Evolutionary conservation across 2,329 filamentous ascomycete genomes (phyloP).

Genomic region (Alternaria ethzedia): DNA sequence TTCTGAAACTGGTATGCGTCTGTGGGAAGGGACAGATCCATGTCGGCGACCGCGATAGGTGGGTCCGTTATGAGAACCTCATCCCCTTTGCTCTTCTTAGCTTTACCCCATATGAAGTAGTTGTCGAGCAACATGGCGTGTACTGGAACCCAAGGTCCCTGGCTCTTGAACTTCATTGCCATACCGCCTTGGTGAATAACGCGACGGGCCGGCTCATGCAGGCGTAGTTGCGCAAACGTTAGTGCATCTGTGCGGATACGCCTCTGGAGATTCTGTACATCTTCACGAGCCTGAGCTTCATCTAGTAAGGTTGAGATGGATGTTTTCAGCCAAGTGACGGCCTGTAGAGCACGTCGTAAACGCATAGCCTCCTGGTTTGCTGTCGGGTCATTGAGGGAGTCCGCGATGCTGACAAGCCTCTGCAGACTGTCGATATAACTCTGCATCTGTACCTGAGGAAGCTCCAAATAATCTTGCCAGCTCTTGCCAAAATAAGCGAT

Average conservation of each 20-base stretch:
- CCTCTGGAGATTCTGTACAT: constrained; percentile 31
- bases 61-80: constrained; percentile 25
- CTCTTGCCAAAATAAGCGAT: constrained; percentile 30
- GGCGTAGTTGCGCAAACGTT: constrained; percentile 22
- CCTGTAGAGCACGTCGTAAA: constrained; percentile 21
- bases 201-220: constrained; percentile 23
- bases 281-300: constrained; percentile 26
- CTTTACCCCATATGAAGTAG: constrained; percentile 38
- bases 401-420: constrained; percentile 16
- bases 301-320: constrained; percentile 17
- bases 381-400: neutral
- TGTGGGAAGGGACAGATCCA: constrained; percentile 18
- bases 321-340: constrained; percentile 19
- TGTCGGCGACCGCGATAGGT: constrained; percentile 24
- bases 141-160: constrained; percentile 38
- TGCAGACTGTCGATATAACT: constrained; percentile 25
- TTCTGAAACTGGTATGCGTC: constrained; percentile 28
- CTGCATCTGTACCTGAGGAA: constrained; percentile 34
- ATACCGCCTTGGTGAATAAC: constrained; percentile 32
- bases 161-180: constrained; percentile 38
- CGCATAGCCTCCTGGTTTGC: constrained; percentile 11
- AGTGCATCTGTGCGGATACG: constrained; percentile 28
- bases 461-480: constrained; percentile 37
- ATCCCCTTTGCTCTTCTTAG: constrained; percentile 27
- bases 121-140: constrained; percentile 41